Evolutionary conservation across 78 protist genomes (phyloP).

Genomic region (Trichosphaerium sp.): DNA sequence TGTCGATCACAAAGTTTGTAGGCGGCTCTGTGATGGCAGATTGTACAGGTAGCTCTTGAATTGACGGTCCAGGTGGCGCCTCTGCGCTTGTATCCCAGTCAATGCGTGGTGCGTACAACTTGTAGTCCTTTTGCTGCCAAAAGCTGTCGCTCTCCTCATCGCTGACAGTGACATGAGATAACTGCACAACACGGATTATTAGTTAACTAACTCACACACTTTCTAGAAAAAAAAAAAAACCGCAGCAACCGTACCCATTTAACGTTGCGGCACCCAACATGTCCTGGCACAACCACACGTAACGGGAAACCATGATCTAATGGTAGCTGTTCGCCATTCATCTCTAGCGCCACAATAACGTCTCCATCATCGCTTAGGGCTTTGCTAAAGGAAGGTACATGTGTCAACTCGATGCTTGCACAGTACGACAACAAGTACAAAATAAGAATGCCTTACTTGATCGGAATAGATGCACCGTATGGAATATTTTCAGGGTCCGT

Average conservation of each 20-base stretch:
- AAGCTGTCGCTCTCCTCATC: constrained; percentile 30
- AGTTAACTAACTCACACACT: too few relatives aligned
- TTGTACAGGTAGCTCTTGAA: constrained; percentile 66
- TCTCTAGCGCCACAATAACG: constrained; percentile 80
- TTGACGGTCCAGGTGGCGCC: constrained; percentile 6
- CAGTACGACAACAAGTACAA: too few relatives aligned
- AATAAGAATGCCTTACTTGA: too few relatives aligned
- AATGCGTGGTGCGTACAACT: constrained; percentile 38
- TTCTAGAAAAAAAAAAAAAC: too few relatives aligned
- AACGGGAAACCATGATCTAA: constrained; percentile 81
- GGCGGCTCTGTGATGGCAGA: constrained; percentile 46
- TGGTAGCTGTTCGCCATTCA: constrained; percentile 74
- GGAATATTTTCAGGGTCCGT: neutral
- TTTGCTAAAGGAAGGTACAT: too few relatives aligned
- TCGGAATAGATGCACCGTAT: constrained; percentile 54
- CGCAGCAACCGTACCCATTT: too few relatives aligned
- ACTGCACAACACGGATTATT: too few relatives aligned
- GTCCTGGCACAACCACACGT: constrained; percentile 85
- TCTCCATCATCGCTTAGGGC: constrained; percentile 46
- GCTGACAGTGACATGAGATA: constrained; percentile 18
- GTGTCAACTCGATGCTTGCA: too few relatives aligned
- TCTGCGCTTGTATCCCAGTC: constrained; percentile 11
- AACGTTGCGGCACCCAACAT: constrained; percentile 74
- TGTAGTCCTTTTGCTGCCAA: constrained; percentile 76
- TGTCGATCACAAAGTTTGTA: neutral